These are phyloP conservation scores for Theileria equi DNA, from an alignment of 169 alveolate genomes.

Conservation along the genomic window DNA sequence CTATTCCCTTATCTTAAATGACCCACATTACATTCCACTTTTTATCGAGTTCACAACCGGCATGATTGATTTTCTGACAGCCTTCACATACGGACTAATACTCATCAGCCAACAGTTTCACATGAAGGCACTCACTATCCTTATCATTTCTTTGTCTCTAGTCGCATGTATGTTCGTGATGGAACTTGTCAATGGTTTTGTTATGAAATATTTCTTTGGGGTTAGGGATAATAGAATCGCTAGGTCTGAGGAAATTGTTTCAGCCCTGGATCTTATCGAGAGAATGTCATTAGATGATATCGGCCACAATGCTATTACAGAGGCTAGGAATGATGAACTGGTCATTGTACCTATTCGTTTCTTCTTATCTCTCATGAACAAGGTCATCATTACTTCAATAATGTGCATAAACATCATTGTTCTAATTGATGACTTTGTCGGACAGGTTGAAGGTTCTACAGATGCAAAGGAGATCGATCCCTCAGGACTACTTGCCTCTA, in stretches of 20 bases:
- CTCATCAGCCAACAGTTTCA: background rate
- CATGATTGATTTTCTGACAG: constrained; percentile 13
- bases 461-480: constrained; percentile 21
- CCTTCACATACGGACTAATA: constrained; percentile 14
- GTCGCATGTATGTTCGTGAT: constrained; percentile 10
- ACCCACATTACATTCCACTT: constrained; percentile 11
- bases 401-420: constrained; percentile 13
- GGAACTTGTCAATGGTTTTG: constrained; percentile 37
- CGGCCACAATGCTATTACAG: constrained; percentile 35
- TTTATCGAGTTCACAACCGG: constrained; percentile 24
- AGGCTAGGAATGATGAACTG: constrained; percentile 42
- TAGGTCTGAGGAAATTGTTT: constrained; percentile 23
- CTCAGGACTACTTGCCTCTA: constrained; percentile 26
- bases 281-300: constrained; percentile 38
- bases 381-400: background rate
- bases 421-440: constrained; percentile 29
- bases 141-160: background rate
- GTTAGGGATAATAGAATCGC: constrained; percentile 40
- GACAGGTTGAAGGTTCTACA: background rate
- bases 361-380: constrained; percentile 23
- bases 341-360: constrained; percentile 18
- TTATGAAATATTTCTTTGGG: constrained; percentile 9
- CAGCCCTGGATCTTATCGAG: constrained; percentile 11
- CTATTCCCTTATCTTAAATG: constrained; percentile 30
- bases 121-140: background rate